These are phyloP conservation scores for Verbascum thapsus DNA, from an alignment of 257 asterid genomes.

Conservation along the genomic window DNA sequence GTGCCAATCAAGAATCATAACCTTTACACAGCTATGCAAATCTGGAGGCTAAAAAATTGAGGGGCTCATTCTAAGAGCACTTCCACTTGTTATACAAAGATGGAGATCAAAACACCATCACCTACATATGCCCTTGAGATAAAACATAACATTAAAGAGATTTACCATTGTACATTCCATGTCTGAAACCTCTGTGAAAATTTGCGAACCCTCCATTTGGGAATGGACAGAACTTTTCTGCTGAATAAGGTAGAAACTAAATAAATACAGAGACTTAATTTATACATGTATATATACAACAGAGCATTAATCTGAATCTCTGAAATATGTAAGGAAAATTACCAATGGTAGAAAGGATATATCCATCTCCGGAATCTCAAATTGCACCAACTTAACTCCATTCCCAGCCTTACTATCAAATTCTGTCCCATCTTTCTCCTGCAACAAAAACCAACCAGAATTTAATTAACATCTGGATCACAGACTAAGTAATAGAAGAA, in stretches of 20 bases:
- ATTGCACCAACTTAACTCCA: conserved; percentile 43
- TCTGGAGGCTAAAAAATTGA: conserved; percentile 16
- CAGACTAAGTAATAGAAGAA: conserved; percentile 18
- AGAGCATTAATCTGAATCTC: conserved; percentile 21
- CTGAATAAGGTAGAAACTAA: conserved; percentile 34
- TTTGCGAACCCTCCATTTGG: conserved; percentile 40
- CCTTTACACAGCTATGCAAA: conserved; percentile 25
- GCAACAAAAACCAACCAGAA: conserved; percentile 28
- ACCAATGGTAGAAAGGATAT: conserved; percentile 48
- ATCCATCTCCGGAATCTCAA: conserved; percentile 76
- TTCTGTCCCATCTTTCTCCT: conserved; percentile 47
- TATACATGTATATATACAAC: conserved; percentile 16
- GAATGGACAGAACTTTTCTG: conserved; percentile 42
- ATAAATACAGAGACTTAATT: conserved; percentile 17
- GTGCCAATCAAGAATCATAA: conserved; percentile 20
- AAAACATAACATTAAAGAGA: conserved; percentile 17
- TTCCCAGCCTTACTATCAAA: conserved; percentile 34
- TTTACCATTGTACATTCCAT: conserved; percentile 53
- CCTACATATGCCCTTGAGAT: conserved; percentile 20
- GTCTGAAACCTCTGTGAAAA: conserved; percentile 48
- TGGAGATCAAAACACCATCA: conserved; percentile 19
- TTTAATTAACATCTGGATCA: conserved; percentile 20
- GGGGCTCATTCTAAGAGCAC: conserved; percentile 17
- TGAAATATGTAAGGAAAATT: conserved; percentile 27
- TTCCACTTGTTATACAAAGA: conserved; percentile 10